A percentile compares a stretch with the other conserved stretches of the same genome.
Evolutionary conservation across 441 rosid genomes (phyloP).

Genomic region (Kokia cookei): DNA sequence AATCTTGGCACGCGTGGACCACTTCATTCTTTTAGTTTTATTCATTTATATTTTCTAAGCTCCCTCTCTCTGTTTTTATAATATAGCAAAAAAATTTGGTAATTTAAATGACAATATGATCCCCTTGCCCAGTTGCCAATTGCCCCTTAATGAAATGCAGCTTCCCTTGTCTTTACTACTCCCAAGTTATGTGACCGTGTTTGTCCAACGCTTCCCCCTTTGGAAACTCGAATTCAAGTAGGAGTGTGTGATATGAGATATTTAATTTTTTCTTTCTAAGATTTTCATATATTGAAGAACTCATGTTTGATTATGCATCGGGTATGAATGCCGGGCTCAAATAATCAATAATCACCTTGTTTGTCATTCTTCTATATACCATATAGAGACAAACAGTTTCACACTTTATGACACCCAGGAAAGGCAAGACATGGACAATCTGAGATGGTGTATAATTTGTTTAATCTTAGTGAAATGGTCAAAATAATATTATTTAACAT

Average conservation of each 20-base stretch:
- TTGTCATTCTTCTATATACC: background rate
- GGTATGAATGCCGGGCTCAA: no score
- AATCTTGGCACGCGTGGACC: constrained; percentile 56
- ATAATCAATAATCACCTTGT: background rate
- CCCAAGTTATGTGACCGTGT: background rate
- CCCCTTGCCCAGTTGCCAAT: background rate
- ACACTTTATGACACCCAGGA: constrained; percentile 5
- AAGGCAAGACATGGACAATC: constrained; percentile 32
- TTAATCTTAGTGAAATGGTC: constrained; percentile 18
- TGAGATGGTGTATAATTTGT: constrained; percentile 34
- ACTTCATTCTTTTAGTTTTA: constrained; percentile 9
- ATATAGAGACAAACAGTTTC: constrained; percentile 15
- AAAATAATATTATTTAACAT: background rate
- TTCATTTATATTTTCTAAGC: background rate
- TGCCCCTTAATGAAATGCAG: background rate
- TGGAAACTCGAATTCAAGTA: no score
- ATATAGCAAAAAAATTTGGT: background rate
- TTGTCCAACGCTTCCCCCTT: no score
- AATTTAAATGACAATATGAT: background rate
- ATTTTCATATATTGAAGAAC: no score
- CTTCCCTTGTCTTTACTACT: background rate
- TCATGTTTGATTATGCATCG: no score
- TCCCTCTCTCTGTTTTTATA: background rate
- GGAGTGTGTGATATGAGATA: no score
- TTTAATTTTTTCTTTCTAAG: no score